Evolutionary conservation across 2,329 filamentous ascomycete species (phyloP).

Genomic region (Fusarium temperatum): DNA sequence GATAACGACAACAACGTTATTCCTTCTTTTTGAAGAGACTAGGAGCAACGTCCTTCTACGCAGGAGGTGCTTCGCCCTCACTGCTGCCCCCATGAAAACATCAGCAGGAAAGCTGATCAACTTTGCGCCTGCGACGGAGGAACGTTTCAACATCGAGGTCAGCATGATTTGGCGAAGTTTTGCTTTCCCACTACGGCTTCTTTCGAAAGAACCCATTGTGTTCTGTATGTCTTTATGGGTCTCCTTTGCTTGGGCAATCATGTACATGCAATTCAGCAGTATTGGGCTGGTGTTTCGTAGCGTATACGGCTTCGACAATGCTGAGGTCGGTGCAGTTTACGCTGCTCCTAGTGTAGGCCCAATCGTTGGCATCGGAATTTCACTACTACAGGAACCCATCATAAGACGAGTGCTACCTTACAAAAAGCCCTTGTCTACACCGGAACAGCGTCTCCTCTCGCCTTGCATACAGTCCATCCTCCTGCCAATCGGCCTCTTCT

Average conservation of each 20-base stretch:
- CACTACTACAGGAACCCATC: slow-evolving; percentile 65
- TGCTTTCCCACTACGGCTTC: slow-evolving; percentile 51
- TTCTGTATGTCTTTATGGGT: slow-evolving; percentile 77
- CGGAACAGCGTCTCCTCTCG: slow-evolving; percentile 72
- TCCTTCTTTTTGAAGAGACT: slow-evolving; percentile 72
- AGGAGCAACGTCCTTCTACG: slow-evolving; percentile 72
- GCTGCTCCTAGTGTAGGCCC: slow-evolving; percentile 51
- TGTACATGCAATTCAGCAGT: slow-evolving; percentile 67
- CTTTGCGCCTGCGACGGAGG: slow-evolving; percentile 13
- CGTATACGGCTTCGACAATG: slow-evolving; percentile 67
- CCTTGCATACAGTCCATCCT: slow-evolving; percentile 69
- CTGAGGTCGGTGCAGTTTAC: slow-evolving; percentile 71
- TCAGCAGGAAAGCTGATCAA: background rate
- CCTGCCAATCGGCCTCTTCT: slow-evolving; percentile 72
- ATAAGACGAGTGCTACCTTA: slow-evolving; percentile 58
- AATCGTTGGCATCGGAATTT: slow-evolving; percentile 62
- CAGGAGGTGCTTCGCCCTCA: slow-evolving; percentile 66
- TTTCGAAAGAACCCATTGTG: slow-evolving; percentile 67
- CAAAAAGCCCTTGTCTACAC: slow-evolving; percentile 42
- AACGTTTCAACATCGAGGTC: slow-evolving; percentile 31
- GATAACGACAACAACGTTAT: slow-evolving; percentile 62
- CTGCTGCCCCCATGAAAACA: slow-evolving; percentile 51
- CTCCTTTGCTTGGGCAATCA: slow-evolving; percentile 74
- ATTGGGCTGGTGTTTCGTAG: slow-evolving; percentile 73
- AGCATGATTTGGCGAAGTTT: slow-evolving; percentile 43